Base-by-base conservation (phyloP, 2,329 filamentous ascomycete species). In the Aspergillus sp. region DNA sequence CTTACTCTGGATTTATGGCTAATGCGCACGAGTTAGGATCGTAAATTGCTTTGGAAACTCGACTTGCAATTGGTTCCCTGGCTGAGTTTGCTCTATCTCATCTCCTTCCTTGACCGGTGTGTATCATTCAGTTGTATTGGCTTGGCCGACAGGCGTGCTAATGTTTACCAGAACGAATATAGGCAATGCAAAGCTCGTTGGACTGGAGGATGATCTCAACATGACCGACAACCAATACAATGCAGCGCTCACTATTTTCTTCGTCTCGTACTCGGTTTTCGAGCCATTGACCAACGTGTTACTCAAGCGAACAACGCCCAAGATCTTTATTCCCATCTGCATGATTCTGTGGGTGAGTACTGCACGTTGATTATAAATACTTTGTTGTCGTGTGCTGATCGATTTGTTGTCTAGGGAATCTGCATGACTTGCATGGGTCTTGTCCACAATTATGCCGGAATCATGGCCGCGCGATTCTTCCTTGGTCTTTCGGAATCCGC, bases 251-350 rank as follows among this genome's bases (percentile, higher is more conserved):
- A 88, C 86, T 30, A 85, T 94, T 54, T 95, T 95, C 71, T 95
- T 94, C 69, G 75, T 94, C 39, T 89, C 86, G 0, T 95, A 95
- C 62, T 77, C 86, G 2, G 67, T 90, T 30, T 90, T 88, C 50
- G 88, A 93, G 56, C 69, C 68, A 1, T 56, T 90, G 35, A 89
- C 87, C 47, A 94, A 95, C 61, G 72, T 91, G 37, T 67, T 95
- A 26, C 80, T 95, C 46, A 95, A 94, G 68, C 77, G 75, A 12
- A 70, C 88, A 48, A 77, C 82, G 1, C 90, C 90, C 0, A 88
- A 84, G 33, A 69, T 90, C 42, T 95, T 94, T 60, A 81, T 94
- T 43, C 86, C 89, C 2, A 71, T 78, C 29, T 94, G 94, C 59
- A 94, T 95, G 85, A 75, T 78, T 53, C 73, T 77, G 12, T 72